These are phyloP conservation scores for Alternaria burnsii DNA, from an alignment of 2,329 filamentous ascomycete species.

Conservation along the genomic window DNA sequence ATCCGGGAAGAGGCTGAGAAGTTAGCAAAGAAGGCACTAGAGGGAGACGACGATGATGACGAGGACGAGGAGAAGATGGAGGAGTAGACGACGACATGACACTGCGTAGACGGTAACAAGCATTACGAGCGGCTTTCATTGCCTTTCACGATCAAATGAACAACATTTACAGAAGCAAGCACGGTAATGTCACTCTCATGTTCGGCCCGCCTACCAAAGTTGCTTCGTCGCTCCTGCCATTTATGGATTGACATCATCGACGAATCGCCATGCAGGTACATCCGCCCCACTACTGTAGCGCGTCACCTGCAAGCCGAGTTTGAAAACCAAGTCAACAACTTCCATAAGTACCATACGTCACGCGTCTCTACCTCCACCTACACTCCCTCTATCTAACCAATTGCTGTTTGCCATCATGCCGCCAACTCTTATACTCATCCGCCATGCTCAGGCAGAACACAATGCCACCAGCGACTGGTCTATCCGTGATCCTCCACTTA, in stretches of 20 bases:
- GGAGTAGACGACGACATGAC: constrained; percentile 64
- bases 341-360: neutral
- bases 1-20: constrained; percentile 90
- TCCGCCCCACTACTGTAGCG: constrained; percentile 24
- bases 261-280: constrained; percentile 18
- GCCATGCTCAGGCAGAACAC: constrained; percentile 57
- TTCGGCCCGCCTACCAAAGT: constrained; percentile 6
- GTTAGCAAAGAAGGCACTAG: constrained; percentile 88
- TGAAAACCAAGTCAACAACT: constrained; percentile 8
- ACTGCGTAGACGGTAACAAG: constrained; percentile 38
- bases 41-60: constrained; percentile 83
- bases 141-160: constrained; percentile 26
- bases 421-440: constrained; percentile 57
- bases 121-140: constrained; percentile 36
- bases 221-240: constrained; percentile 8
- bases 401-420: constrained; percentile 42
- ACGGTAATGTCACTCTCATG: constrained; percentile 1
- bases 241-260: constrained; percentile 20
- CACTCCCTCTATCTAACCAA: neutral
- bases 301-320: constrained; percentile 16
- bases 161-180: constrained; percentile 10
- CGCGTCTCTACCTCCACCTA: neutral
- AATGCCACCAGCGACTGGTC: constrained; percentile 54
- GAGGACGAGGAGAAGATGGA: constrained; percentile 88
- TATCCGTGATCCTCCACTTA: constrained; percentile 54